A percentile compares a stretch with the other conserved stretches of the same genome.
These are phyloP conservation scores for Melampsora larici-populina DNA, from an alignment of 1,284 basidiomycete genomes.

Conservation along the genomic window DNA sequence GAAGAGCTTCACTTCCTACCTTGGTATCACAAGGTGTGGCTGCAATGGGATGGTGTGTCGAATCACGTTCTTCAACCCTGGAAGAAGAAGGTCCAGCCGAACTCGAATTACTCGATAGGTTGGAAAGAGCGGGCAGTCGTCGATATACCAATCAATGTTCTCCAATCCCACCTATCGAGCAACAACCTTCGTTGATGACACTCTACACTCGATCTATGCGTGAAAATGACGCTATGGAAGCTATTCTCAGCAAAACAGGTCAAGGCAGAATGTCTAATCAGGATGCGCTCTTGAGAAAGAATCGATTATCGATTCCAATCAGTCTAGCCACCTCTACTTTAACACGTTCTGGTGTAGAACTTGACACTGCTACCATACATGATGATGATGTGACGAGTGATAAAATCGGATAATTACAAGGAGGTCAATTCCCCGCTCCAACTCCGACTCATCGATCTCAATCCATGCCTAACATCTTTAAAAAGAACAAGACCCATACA, in stretches of 20 bases:
- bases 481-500: no score
- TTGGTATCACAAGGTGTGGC: not conserved
- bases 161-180: not conserved
- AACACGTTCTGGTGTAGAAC: not conserved
- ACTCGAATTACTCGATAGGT: not conserved
- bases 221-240: not conserved
- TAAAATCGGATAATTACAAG: not conserved
- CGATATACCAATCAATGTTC: not conserved
- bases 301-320: not conserved
- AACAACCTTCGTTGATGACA: not conserved
- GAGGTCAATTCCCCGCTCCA: no score
- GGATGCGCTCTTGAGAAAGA: not conserved
- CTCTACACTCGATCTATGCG: not conserved
- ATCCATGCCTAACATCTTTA: not conserved
- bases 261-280: not conserved
- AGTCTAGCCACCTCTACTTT: not conserved
- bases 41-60: not conserved
- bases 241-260: not conserved
- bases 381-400: not conserved
- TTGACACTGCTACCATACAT: not conserved
- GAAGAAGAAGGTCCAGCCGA: not conserved
- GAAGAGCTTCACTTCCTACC: not conserved
- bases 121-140: not conserved
- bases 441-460: conserved; percentile 1
- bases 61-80: not conserved